phyloP scores from a whole-genome alignment of 2,329 filamentous ascomycete genomes.

The Plectosphaerella sp. region DNA sequence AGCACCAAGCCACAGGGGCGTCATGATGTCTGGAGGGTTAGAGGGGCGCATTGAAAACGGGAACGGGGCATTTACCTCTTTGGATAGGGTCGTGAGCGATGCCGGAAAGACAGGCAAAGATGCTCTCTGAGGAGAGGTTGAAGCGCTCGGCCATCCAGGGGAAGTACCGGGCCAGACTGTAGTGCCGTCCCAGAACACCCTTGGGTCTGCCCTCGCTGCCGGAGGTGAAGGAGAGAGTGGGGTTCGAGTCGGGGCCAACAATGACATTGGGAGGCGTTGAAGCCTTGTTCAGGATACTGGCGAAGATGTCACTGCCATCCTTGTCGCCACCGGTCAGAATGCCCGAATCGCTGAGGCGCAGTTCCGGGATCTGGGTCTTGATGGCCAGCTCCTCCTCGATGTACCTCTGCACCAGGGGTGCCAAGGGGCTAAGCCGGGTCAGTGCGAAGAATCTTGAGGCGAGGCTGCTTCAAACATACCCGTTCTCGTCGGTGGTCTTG shows the following conservation, averaged over 20 bases:
- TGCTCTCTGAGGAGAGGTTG: slow-evolving; percentile 63
- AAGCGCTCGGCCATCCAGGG: slow-evolving; percentile 91
- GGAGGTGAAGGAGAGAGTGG: slow-evolving; percentile 70
- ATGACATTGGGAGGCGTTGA: slow-evolving; percentile 62
- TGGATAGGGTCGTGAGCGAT: slow-evolving; percentile 71
- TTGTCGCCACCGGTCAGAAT: slow-evolving; percentile 62
- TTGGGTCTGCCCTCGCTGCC: slow-evolving; percentile 79
- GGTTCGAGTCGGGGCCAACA: slow-evolving; percentile 80
- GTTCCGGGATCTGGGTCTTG: slow-evolving; percentile 68
- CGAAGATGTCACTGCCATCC: slow-evolving; percentile 64
- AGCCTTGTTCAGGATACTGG: slow-evolving; percentile 43
- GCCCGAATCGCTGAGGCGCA: slow-evolving; percentile 70
- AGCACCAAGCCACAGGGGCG: slow-evolving; percentile 80
- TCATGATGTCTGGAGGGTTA: slow-evolving; percentile 66
- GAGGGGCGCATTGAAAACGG: neutral
- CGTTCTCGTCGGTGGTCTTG: slow-evolving; percentile 63
- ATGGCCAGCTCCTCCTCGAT: slow-evolving; percentile 69
- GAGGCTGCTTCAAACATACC: slow-evolving; percentile 1
- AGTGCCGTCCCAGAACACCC: slow-evolving; percentile 84
- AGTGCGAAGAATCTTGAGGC: too few relatives aligned
- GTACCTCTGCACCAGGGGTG: slow-evolving; percentile 35
- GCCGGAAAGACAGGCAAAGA: slow-evolving; percentile 76
- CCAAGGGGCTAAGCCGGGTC: neutral
- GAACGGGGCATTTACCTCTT: neutral
- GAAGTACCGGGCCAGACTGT: slow-evolving; percentile 79